phyloP scores from a whole-genome alignment of 2,329 filamentous ascomycete genomes.

The Hymenoscyphus linearis region DNA sequence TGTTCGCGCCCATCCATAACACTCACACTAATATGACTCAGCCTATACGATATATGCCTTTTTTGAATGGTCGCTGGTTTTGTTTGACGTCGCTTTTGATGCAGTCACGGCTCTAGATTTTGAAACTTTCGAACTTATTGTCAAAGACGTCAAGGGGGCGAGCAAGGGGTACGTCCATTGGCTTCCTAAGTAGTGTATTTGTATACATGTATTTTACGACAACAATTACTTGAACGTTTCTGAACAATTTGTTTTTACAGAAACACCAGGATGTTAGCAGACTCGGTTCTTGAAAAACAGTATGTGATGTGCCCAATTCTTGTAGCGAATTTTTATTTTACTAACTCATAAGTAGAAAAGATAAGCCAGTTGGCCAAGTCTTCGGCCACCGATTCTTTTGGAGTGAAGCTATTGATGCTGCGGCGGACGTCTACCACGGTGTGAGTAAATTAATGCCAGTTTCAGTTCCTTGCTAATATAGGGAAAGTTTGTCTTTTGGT shows the following conservation, averaged over 20 bases:
- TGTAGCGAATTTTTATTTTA: slow-evolving; percentile 21
- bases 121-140: slow-evolving; percentile 75
- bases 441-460: slow-evolving; percentile 43
- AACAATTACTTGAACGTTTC: slow-evolving; percentile 27
- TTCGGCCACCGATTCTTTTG: slow-evolving; percentile 69
- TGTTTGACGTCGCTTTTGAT: slow-evolving; percentile 95
- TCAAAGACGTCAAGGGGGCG: slow-evolving; percentile 82
- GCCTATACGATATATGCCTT: slow-evolving; percentile 97
- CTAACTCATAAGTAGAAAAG: slow-evolving; percentile 53
- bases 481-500: slow-evolving; percentile 86
- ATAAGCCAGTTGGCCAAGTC: slow-evolving; percentile 64
- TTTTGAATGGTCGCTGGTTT: slow-evolving; percentile 92
- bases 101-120: slow-evolving; percentile 93
- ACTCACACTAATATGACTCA: slow-evolving; percentile 37
- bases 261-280: slow-evolving; percentile 40
- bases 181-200: slow-evolving; percentile 79
- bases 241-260: slow-evolving; percentile 33
- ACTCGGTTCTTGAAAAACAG: slow-evolving; percentile 64
- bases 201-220: slow-evolving; percentile 36
- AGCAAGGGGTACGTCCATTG: slow-evolving; percentile 98
- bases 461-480: slow-evolving; percentile 3
- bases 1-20: neutral
- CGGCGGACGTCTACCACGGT: slow-evolving; percentile 86
- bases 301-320: slow-evolving; percentile 42
- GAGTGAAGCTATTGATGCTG: slow-evolving; percentile 70